These are phyloP conservation scores for Paxillus ammoniavirescens DNA, from an alignment of 768 basidiomycete genomes.

Conservation along the genomic window DNA sequence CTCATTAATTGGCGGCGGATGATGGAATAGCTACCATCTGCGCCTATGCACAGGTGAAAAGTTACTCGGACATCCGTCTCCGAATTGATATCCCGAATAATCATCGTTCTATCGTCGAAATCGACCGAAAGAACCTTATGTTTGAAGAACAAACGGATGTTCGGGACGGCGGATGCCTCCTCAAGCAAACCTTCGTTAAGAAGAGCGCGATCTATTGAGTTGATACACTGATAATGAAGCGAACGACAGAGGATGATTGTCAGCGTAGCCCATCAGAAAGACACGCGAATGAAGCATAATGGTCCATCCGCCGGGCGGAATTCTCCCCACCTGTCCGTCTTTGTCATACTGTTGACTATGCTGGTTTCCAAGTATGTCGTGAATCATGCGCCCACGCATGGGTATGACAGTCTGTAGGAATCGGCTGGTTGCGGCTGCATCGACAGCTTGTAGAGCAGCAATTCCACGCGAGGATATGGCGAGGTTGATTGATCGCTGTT, in stretches of 20 bases:
- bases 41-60: constrained; percentile 86
- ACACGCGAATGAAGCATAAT: constrained; percentile 19
- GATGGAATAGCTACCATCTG: constrained; percentile 92
- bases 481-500: constrained; percentile 92
- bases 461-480: constrained; percentile 94
- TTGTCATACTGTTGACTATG: constrained; percentile 88
- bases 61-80: constrained; percentile 43
- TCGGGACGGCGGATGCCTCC: constrained; percentile 60
- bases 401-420: constrained; percentile 83
- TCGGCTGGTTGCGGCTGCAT: constrained; percentile 62
- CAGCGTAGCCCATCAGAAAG: constrained; percentile 5
- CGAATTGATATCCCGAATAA: constrained; percentile 45
- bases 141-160: constrained; percentile 71
- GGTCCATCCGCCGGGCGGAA: constrained; percentile 13
- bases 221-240: constrained; percentile 68
- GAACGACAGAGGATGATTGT: constrained; percentile 22
- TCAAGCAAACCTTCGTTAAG: constrained; percentile 86
- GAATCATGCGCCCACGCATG: constrained; percentile 96
- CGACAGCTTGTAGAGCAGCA: constrained; percentile 79
- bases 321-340: constrained; percentile 72
- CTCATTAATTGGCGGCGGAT: constrained; percentile 95
- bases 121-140: constrained; percentile 79
- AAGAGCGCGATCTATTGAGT: constrained; percentile 86
- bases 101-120: constrained; percentile 63
- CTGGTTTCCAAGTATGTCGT: constrained; percentile 65